phyloP scores from a whole-genome alignment of 345 rosid species.

The Citrus sp. region DNA sequence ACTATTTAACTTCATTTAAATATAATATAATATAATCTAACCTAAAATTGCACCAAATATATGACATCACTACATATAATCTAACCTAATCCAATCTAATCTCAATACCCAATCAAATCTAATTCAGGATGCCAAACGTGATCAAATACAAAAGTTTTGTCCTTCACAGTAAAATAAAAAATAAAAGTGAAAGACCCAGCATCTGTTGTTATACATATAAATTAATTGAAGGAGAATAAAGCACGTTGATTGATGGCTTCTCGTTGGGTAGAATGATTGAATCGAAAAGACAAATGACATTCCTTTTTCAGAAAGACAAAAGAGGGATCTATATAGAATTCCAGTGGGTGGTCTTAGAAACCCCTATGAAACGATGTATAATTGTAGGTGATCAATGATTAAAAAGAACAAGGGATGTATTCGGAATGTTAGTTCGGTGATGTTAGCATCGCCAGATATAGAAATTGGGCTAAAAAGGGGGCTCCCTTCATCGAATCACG shows the following conservation, averaged over 20 bases:
- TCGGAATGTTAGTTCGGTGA: neutral
- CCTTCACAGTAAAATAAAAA: too few species aligned
- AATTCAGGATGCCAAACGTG: too few species aligned
- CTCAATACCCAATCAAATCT: too few species aligned
- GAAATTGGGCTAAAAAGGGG: neutral
- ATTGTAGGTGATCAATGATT: accelerated
- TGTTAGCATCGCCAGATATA: neutral
- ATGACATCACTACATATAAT: too few species aligned
- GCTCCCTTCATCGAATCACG: neutral
- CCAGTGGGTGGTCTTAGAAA: accelerated
- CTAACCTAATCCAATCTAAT: too few species aligned
- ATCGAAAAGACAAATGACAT: neutral
- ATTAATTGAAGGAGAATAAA: neutral
- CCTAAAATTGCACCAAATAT: too few species aligned
- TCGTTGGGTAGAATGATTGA: too few species aligned
- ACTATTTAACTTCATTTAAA: too few species aligned
- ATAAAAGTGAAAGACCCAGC: too few species aligned
- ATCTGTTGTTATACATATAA: too few species aligned
- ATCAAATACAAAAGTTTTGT: too few species aligned
- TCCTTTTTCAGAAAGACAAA: accelerated
- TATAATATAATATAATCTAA: too few species aligned
- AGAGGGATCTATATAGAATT: accelerated
- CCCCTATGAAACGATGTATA: accelerated
- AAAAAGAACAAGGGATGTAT: neutral
- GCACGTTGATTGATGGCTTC: neutral